Percentiles rank a stretch among this genome's conserved stretches.
phyloP scores from a whole-genome alignment of 768 basidiomycete genomes.

The Boletus subcaerulescens region DNA sequence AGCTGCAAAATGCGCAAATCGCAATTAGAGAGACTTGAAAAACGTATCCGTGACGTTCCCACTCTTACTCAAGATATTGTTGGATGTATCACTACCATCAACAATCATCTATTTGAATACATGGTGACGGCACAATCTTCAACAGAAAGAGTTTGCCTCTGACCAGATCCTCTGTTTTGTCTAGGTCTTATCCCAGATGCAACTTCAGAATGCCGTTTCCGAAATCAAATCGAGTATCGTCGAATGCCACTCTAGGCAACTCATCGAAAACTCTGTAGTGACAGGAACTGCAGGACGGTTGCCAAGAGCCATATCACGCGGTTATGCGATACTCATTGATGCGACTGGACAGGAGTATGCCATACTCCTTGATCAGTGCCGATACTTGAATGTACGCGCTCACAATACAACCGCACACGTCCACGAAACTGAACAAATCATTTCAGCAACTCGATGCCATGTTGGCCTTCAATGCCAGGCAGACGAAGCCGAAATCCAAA shows the following conservation, averaged over 20 bases:
- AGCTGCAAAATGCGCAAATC: background rate
- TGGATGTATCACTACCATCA: background rate
- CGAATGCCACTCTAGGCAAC: background rate
- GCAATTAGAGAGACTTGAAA: background rate
- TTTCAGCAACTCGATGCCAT: slow-evolving; percentile 1
- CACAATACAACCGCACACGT: background rate
- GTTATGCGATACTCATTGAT: background rate
- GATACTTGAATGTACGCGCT: background rate
- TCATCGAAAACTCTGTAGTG: background rate
- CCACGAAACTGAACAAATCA: background rate
- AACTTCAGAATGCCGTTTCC: background rate
- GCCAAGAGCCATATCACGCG: background rate
- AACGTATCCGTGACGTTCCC: background rate
- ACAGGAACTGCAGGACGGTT: background rate
- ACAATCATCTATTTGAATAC: slow-evolving; percentile 8
- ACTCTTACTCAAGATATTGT: background rate
- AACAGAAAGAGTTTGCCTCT: background rate
- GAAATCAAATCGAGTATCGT: background rate
- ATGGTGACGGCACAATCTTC: background rate
- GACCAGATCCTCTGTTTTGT: background rate
- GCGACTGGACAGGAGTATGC: background rate
- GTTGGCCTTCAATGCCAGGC: background rate
- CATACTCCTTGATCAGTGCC: slow-evolving; percentile 3
- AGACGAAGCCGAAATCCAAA: background rate
- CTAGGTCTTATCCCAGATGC: background rate